Conservation (phyloP, 2,329 filamentous ascomycete genomes). For the Cladosporium cucumerinum region DNA sequence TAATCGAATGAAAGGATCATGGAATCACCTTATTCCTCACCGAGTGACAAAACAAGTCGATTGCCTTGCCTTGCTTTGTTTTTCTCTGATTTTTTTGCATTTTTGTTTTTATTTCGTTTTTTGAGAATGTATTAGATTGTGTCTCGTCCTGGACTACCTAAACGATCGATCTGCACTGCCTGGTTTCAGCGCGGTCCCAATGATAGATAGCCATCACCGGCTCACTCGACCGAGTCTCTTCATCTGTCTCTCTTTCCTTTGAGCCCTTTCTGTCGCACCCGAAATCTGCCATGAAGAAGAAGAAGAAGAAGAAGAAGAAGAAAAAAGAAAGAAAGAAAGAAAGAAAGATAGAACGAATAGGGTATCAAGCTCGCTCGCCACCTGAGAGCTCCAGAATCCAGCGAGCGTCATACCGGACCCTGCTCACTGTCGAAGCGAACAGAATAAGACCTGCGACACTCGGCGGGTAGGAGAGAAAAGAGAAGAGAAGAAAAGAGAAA, state of each 20-base stretch:
- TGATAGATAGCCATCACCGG: neutral
- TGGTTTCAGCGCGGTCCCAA: neutral
- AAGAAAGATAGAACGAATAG: neutral
- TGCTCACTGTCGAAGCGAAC: neutral
- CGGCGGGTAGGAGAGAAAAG: neutral
- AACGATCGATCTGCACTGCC: neutral
- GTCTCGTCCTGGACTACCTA: neutral
- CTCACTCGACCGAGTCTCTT: neutral
- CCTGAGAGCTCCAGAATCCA: neutral
- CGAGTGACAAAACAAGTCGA: too few species aligned
- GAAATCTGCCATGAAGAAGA: too few species aligned
- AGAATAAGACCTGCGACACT: neutral
- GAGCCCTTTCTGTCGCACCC: neutral
- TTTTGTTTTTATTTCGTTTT: too few species aligned
- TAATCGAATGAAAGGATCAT: too few species aligned
- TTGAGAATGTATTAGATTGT: too few species aligned
- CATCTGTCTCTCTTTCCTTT: neutral
- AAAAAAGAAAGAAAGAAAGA: too few species aligned
- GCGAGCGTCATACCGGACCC: too few species aligned
- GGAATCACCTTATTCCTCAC: too few species aligned
- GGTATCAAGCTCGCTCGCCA: neutral
- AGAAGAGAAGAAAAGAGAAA: neutral
- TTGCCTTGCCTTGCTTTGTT: too few species aligned
- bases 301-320: too few species aligned
- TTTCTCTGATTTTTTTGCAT: too few species aligned